These are phyloP conservation scores for Torulaspora indica DNA, from an alignment of 805 yeast genomes.

Conservation along the genomic window DNA sequence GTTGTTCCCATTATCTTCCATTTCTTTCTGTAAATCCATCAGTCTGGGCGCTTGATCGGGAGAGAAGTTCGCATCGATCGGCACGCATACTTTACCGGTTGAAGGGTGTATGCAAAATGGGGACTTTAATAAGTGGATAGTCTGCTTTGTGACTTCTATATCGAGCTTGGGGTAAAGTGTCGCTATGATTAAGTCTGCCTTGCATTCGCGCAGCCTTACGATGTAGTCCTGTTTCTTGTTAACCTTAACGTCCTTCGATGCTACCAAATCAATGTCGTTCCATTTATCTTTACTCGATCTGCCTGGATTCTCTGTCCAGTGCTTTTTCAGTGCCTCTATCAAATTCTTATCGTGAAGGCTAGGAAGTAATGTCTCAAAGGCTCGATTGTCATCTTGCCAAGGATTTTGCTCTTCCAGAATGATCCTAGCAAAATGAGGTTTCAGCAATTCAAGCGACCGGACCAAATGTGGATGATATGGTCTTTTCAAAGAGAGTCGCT, in stretches of 20 bases:
- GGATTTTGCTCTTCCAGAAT: slow-evolving; percentile 83
- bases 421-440: slow-evolving; percentile 56
- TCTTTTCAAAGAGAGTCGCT: slow-evolving; percentile 53
- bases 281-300: slow-evolving; percentile 64
- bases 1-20: slow-evolving; percentile 46
- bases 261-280: slow-evolving; percentile 61
- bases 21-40: slow-evolving; percentile 56
- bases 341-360: slow-evolving; percentile 60
- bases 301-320: slow-evolving; percentile 55
- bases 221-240: slow-evolving; percentile 35
- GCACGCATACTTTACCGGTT: slow-evolving; percentile 93
- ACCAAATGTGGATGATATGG: slow-evolving; percentile 89
- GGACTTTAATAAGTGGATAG: slow-evolving; percentile 87
- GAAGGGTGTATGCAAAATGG: slow-evolving; percentile 97
- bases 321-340: slow-evolving; percentile 46
- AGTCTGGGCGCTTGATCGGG: slow-evolving; percentile 80
- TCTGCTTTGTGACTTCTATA: slow-evolving; percentile 83
- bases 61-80: slow-evolving; percentile 53
- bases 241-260: slow-evolving; percentile 37
- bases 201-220: slow-evolving; percentile 56
- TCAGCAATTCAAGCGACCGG: slow-evolving; percentile 66
- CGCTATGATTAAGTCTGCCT: slow-evolving; percentile 74
- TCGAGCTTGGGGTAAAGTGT: slow-evolving; percentile 89
- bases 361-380: slow-evolving; percentile 53
- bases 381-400: slow-evolving; percentile 57